Percentiles rank a stretch among this genome's conserved stretches.
phyloP scores from a whole-genome alignment of 176 grass and related monocot species.

The Eleusine indica region DNA sequence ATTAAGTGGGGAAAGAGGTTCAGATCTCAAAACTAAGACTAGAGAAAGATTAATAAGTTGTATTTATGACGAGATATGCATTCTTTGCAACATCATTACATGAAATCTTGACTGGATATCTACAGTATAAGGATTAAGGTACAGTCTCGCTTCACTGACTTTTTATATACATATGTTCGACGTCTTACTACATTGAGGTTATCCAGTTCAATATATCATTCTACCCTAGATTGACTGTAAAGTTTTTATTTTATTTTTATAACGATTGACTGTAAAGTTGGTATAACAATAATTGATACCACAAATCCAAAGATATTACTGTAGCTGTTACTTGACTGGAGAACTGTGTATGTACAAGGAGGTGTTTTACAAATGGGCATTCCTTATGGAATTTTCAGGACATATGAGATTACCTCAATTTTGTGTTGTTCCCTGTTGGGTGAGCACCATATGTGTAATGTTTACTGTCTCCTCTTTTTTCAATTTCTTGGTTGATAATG shows the following conservation, averaged over 20 bases:
- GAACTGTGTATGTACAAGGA: neutral
- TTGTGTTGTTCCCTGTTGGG: neutral
- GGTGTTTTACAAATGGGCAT: neutral
- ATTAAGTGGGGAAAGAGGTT: slow-evolving; percentile 77
- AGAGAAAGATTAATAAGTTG: neutral
- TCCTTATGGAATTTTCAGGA: neutral
- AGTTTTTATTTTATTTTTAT: no score
- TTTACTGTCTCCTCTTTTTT: no score
- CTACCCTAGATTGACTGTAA: no score
- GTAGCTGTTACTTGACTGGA: neutral
- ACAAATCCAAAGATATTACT: neutral
- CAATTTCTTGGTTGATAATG: no score
- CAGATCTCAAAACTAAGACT: slow-evolving; percentile 37
- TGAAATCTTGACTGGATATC: neutral
- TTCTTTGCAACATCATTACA: neutral
- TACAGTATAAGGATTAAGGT: neutral
- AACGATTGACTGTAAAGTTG: no score
- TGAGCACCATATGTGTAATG: no score
- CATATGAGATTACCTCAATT: neutral
- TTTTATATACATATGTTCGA: no score
- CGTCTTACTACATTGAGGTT: neutral
- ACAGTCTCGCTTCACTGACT: neutral
- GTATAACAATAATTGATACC: neutral
- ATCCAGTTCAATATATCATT: no score
- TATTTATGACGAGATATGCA: no score